Percentiles rank a stretch among this genome's conserved stretches.
These are phyloP conservation scores for Hypoxylon fuscum DNA, from an alignment of 495 filamentous ascomycete species.

Conservation along the genomic window DNA sequence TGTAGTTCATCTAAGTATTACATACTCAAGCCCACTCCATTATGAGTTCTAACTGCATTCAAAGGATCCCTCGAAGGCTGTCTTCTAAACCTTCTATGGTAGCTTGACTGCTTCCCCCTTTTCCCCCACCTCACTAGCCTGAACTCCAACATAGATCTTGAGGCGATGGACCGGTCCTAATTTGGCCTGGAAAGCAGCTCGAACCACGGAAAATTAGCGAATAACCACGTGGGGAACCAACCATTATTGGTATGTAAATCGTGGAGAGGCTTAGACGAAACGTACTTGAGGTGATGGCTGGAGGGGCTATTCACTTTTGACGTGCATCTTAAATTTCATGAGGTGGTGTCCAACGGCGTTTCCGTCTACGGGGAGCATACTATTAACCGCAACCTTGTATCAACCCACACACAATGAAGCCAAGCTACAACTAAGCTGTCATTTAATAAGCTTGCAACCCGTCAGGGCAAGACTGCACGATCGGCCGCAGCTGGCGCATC, in stretches of 20 bases:
- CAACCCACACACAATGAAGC: neutral
- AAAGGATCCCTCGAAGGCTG: neutral
- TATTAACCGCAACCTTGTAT: constrained; percentile 2
- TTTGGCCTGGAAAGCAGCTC: constrained; percentile 26
- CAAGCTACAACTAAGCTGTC: neutral
- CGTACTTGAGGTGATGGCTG: constrained; percentile 20
- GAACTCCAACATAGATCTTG: constrained; percentile 5
- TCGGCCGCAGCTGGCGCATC: constrained; percentile 24
- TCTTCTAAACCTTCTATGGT: neutral
- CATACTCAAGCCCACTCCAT: no score
- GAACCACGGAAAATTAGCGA: constrained; percentile 28
- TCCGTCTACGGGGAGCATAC: constrained; percentile 8
- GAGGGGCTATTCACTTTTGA: constrained; percentile 21
- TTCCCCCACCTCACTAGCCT: constrained; percentile 22
- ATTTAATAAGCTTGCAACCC: constrained; percentile 4
- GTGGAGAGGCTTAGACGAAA: constrained; percentile 29
- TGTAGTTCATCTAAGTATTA: no score
- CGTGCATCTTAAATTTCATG: constrained; percentile 28
- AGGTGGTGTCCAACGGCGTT: constrained; percentile 19
- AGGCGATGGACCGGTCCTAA: constrained; percentile 12
- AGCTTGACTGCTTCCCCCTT: constrained; percentile 3
- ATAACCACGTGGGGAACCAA: constrained; percentile 24
- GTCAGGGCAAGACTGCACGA: constrained; percentile 16
- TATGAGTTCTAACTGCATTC: neutral
- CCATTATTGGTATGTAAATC: constrained; percentile 24